Evolutionary conservation across 1,284 basidiomycete genomes (phyloP), one percentile per base, ranked within the genome.

Genomic region (Cryptococcus amylolentus): DNA sequence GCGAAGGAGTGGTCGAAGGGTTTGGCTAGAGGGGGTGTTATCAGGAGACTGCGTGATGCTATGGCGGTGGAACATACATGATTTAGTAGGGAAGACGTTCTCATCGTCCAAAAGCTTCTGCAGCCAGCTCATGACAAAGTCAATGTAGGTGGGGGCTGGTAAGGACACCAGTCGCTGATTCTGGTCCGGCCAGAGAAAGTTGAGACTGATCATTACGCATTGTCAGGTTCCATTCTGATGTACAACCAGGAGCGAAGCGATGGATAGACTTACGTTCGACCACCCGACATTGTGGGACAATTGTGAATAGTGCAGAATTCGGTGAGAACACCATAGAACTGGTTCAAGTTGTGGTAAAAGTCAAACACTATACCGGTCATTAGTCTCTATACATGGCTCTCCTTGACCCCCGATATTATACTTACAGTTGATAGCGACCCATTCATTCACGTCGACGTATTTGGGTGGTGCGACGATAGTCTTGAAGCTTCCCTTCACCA

Each of bases 61-160:
- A 20, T 20, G 16, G 16, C 18, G 26, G 2, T 26, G 26, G 5
- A 23, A 75, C 82, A 64, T 72, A 88, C 92, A 89, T 45, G 91
- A 88, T 79, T 96, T 97, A 8, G 94, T 97, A 2, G 95, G 95
- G 80, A 98, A 98, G 28, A 89, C 86, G 58, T 80, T 84, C 69
- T 97, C 93, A 77, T 98, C 95, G 66, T 93, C 88, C 39, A 98
- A 82, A 28, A 96, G 81, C 69, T 94, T 94, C 71, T 97, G 92
- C 5, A 96, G 84, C 94, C 94, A 98, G 12, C 91, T 94, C 89
- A 98, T 94, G 63, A 98, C 94, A 75, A 95, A 98, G 80, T 98
- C 95, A 63, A 98, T 94, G 78, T 98, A 98, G 27, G 92, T 95
- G 6, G 95, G 91, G 4, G 95, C 95, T 14, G 95, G 88, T 0